These are phyloP conservation scores for Suillus ampliporus DNA, from an alignment of 768 basidiomycete genomes.

Conservation along the genomic window DNA sequence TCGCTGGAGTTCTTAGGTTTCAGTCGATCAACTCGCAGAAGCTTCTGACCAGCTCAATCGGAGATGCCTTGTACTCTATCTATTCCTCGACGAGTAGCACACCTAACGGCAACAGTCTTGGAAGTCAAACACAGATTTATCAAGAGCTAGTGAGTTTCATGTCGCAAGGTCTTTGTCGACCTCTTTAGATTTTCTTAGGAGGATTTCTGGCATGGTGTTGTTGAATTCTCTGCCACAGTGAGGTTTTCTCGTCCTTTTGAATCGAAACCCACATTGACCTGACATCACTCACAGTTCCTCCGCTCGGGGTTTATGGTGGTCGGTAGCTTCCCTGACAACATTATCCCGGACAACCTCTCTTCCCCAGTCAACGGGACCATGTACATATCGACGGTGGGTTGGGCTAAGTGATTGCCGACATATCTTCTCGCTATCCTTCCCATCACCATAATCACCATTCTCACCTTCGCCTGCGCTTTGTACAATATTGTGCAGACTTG, in stretches of 20 bases:
- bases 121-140: constrained; percentile 5
- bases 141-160: background rate
- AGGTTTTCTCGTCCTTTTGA: background rate
- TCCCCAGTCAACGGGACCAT: constrained; percentile 9
- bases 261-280: background rate
- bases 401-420: constrained; percentile 1
- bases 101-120: background rate
- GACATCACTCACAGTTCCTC: constrained; percentile 7
- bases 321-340: constrained; percentile 1
- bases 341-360: constrained; percentile 10
- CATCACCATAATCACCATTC: background rate
- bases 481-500: constrained; percentile 6
- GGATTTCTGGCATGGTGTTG: constrained; percentile 15
- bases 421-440: constrained; percentile 12
- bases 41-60: constrained; percentile 20
- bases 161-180: background rate
- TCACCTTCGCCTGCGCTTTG: background rate
- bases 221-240: constrained; percentile 14
- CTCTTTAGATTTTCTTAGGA: constrained; percentile 3
- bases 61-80: constrained; percentile 25
- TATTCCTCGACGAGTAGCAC: constrained; percentile 1
- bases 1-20: constrained; percentile 15
- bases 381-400: constrained; percentile 13
- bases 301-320: constrained; percentile 11
- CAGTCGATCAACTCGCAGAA: constrained; percentile 19